Conservation (phyloP, 306 rosid genomes). For the Cyclanthera cordifolia region DNA sequence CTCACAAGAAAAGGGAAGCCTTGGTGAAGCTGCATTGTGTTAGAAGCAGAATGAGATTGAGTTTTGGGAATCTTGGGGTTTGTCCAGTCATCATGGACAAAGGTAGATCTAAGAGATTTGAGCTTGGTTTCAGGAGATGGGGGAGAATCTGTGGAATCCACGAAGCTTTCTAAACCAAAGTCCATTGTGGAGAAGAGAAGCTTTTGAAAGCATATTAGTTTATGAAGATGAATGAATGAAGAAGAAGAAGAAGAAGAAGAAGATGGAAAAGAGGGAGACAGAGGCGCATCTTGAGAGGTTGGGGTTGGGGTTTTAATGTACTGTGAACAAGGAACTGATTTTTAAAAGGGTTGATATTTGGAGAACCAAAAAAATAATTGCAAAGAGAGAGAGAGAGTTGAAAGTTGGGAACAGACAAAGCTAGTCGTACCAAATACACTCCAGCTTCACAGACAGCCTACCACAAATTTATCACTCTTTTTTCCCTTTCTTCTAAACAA, state of each 20-base stretch:
- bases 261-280: slow-evolving; percentile 15
- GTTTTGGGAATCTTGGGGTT: slow-evolving; percentile 26
- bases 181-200: slow-evolving; percentile 27
- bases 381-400: slow-evolving; percentile 10
- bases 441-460: not conserved
- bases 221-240: slow-evolving; percentile 20
- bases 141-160: slow-evolving; percentile 16
- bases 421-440: slow-evolving; percentile 21
- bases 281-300: slow-evolving; percentile 24
- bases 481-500: not conserved
- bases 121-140: slow-evolving; percentile 16
- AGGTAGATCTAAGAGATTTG: slow-evolving; percentile 21
- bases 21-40: slow-evolving; percentile 31
- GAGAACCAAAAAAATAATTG: slow-evolving; percentile 15
- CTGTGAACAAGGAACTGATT: slow-evolving; percentile 4
- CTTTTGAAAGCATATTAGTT: slow-evolving; percentile 25
- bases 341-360: slow-evolving; percentile 16
- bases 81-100: slow-evolving; percentile 27
- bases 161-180: slow-evolving; percentile 31
- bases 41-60: slow-evolving; percentile 13
- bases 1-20: slow-evolving; percentile 28
- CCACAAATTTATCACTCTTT: slow-evolving; percentile 1
- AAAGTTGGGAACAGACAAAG: slow-evolving; percentile 11
- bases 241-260: not conserved
- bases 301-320: slow-evolving; percentile 3